Conservation (phyloP, 768 basidiomycete genomes). For the Xerocomus spinulosus region DNA sequence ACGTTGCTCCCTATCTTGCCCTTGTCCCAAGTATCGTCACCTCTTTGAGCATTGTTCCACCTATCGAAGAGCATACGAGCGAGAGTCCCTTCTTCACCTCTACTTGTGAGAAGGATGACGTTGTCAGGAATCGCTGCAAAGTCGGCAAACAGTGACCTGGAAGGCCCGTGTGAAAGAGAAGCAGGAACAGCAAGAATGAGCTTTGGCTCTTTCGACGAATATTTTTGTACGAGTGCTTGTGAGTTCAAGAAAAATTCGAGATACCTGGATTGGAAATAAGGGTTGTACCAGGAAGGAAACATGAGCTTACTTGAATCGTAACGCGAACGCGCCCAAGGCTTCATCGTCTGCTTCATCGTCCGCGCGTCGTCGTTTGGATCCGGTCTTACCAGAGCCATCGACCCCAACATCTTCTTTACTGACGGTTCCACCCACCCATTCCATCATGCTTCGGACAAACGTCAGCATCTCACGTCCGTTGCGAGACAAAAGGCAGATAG, state of each 20-base stretch:
- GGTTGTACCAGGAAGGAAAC: background rate
- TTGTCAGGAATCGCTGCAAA: constrained; percentile 83
- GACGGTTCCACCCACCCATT: constrained; percentile 96
- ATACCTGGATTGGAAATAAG: constrained; percentile 48
- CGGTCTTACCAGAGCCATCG: constrained; percentile 54
- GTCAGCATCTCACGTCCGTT: constrained; percentile 92
- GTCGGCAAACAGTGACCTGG: constrained; percentile 77
- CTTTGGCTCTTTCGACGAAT: constrained; percentile 87
- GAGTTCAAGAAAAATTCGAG: constrained; percentile 90
- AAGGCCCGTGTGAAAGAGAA: constrained; percentile 88
- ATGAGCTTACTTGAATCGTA: constrained; percentile 78
- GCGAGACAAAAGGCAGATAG: constrained; percentile 89
- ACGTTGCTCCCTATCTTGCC: constrained; percentile 85
- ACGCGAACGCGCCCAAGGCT: constrained; percentile 75
- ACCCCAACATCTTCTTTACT: constrained; percentile 90
- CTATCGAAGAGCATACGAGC: constrained; percentile 72
- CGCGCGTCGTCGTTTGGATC: constrained; percentile 49
- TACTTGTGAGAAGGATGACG: constrained; percentile 79
- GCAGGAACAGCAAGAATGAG: constrained; percentile 91
- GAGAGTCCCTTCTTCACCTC: constrained; percentile 77
- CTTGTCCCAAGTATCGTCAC: constrained; percentile 80
- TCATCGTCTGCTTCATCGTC: constrained; percentile 78
- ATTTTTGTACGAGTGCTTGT: constrained; percentile 71
- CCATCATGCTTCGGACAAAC: constrained; percentile 95
- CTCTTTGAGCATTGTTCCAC: constrained; percentile 83